Evolutionary conservation across 805 yeast genomes (phyloP).

Genomic region (Candida stauntonica): DNA sequence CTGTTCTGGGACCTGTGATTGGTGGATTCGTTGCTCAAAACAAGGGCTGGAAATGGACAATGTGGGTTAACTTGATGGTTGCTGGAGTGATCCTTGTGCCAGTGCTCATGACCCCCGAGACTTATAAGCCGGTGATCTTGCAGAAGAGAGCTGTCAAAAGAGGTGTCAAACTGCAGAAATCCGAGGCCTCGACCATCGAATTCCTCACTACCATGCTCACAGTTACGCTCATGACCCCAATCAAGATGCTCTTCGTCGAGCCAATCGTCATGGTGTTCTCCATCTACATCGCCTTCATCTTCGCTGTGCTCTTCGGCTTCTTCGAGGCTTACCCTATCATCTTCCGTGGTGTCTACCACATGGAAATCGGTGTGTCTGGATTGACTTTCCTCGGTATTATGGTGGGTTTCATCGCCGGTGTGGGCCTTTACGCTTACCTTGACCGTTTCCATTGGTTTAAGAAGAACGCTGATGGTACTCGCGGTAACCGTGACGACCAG

Average conservation of each 20-base stretch:
- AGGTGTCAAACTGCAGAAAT: slow-evolving; percentile 43
- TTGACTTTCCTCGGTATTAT: slow-evolving; percentile 71
- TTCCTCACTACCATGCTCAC: slow-evolving; percentile 43
- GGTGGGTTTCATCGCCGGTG: slow-evolving; percentile 57
- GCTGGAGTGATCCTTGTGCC: slow-evolving; percentile 50
- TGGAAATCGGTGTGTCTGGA: slow-evolving; percentile 61
- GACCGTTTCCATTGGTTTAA: slow-evolving; percentile 50
- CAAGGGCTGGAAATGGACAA: slow-evolving; percentile 66
- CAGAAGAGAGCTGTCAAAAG: slow-evolving; percentile 55
- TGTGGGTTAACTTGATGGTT: slow-evolving; percentile 69
- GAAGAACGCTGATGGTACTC: slow-evolving; percentile 57
- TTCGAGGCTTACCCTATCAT: slow-evolving; percentile 77
- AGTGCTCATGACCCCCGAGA: slow-evolving; percentile 52
- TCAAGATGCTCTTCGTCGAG: slow-evolving; percentile 64
- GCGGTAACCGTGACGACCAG: slow-evolving; percentile 42
- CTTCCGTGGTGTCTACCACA: slow-evolving; percentile 57
- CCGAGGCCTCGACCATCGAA: slow-evolving; percentile 31
- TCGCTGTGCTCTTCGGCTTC: slow-evolving; percentile 75
- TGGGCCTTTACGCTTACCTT: slow-evolving; percentile 42
- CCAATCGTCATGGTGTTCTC: slow-evolving; percentile 73
- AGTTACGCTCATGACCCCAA: slow-evolving; percentile 55
- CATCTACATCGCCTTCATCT: slow-evolving; percentile 66
- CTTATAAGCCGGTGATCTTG: slow-evolving; percentile 67
- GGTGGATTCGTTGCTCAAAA: slow-evolving; percentile 62
- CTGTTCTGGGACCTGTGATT: slow-evolving; percentile 70